phyloP scores from a whole-genome alignment of 352 stramenopile genomes.

The Pythium brachiatum region DNA sequence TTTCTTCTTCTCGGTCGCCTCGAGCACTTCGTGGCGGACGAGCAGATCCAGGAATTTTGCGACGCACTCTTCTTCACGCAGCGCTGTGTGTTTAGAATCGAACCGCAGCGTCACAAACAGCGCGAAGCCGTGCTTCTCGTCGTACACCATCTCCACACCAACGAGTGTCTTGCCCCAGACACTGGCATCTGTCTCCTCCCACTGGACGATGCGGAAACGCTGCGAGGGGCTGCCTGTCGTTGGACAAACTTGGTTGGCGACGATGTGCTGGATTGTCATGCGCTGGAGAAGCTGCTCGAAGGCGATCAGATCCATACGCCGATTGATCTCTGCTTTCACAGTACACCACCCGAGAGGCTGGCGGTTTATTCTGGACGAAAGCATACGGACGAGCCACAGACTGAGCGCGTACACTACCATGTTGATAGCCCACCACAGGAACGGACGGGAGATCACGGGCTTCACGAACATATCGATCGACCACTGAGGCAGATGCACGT shows the following conservation, averaged over 20 bases:
- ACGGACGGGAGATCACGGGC: slow-evolving; percentile 45
- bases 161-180: slow-evolving; percentile 86
- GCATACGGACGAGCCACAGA: slow-evolving; percentile 37
- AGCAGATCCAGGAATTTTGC: slow-evolving; percentile 45
- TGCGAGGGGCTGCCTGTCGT: slow-evolving; percentile 48
- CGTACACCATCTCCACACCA: slow-evolving; percentile 68
- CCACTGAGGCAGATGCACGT: slow-evolving; percentile 86
- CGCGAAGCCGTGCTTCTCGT: slow-evolving; percentile 62
- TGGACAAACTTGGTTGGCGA: slow-evolving; percentile 42
- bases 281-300: slow-evolving; percentile 33
- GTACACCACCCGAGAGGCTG: slow-evolving; percentile 85
- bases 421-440: slow-evolving; percentile 90
- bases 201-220: slow-evolving; percentile 87
- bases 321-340: slow-evolving; percentile 71
- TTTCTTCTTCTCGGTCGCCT: slow-evolving; percentile 22
- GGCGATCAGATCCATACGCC: slow-evolving; percentile 33
- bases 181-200: slow-evolving; percentile 80
- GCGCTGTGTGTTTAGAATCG: slow-evolving; percentile 35
- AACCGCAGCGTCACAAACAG: slow-evolving; percentile 58
- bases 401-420: slow-evolving; percentile 79
- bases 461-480: slow-evolving; percentile 38
- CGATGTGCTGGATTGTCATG: slow-evolving; percentile 25
- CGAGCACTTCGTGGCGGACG: slow-evolving; percentile 23
- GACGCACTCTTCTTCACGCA: slow-evolving; percentile 46
- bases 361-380: slow-evolving; percentile 48